These are phyloP conservation scores for Metschnikowia sp. DNA, from an alignment of 805 yeast species.

Conservation along the genomic window DNA sequence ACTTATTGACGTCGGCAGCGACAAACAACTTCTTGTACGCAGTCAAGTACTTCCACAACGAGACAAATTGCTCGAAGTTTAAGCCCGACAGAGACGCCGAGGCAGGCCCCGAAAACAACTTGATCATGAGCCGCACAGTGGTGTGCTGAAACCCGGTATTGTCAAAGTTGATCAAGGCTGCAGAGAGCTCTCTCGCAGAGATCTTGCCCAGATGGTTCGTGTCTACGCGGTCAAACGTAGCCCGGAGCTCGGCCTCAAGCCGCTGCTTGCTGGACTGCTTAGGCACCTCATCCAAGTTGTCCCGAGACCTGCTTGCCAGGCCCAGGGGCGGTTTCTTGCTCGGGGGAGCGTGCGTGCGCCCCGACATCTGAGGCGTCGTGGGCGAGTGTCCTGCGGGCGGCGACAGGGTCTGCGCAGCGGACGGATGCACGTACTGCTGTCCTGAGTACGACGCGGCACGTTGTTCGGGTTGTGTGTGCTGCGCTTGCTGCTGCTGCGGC, in stretches of 20 bases:
- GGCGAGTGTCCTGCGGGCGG: conserved; percentile 3
- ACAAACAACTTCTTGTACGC: conserved; percentile 66
- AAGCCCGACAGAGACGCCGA: conserved; percentile 22
- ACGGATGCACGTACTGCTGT: neutral
- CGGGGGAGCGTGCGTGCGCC: conserved; percentile 3
- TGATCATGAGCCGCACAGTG: conserved; percentile 60
- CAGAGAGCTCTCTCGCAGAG: conserved; percentile 54
- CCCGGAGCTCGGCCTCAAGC: conserved; percentile 46
- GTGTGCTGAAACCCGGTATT: conserved; percentile 58
- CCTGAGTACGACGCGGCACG: neutral
- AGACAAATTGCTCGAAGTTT: conserved; percentile 60
- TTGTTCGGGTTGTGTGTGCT: neutral
- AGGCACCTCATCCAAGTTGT: conserved; percentile 13
- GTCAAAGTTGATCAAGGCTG: conserved; percentile 61
- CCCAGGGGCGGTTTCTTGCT: conserved; percentile 16
- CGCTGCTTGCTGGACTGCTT: conserved; percentile 34
- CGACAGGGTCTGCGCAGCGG: conserved; percentile 1
- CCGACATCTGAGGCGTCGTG: neutral
- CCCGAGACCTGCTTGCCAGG: conserved; percentile 22
- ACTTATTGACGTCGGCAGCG: conserved; percentile 56
- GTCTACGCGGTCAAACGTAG: conserved; percentile 54
- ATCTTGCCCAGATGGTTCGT: conserved; percentile 51
- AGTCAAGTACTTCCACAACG: conserved; percentile 63
- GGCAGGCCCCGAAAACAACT: conserved; percentile 47
- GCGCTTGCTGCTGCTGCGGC: conserved; percentile 1